Base-by-base conservation (phyloP, 2,329 filamentous ascomycete species). In the Claviceps sp. region DNA sequence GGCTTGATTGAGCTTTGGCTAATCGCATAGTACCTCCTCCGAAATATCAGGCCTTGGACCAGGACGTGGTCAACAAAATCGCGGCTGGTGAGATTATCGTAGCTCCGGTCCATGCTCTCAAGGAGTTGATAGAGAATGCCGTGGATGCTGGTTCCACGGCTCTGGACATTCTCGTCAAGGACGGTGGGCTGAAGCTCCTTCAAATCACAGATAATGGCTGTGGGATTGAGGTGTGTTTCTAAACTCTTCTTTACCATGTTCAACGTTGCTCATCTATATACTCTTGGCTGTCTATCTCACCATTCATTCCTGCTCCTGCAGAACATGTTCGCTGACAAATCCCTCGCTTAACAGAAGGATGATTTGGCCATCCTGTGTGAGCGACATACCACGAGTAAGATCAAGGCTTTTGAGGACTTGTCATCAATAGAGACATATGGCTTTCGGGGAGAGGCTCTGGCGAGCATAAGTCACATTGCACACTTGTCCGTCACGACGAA, bases 41-140 rank as follows among this genome's bases (percentile, higher is more conserved):
- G 13, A 45, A 29, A 5, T 26, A 37, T 14, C 48, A 95, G 83
- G 86, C 91, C 14, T 78, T 98, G 26, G 87, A 95, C 61, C 83
- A 86, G 56, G 85, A 93, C 70, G 93, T 98, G 22, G 86, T 98
- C 58, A 98, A 97, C 74, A 98, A 97, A 67, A 98, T 98, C 59
- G 93, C 93, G 1, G 93, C 93, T 0, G 93, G 93, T 20, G 93
- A 98, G 67, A 98, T 98, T 61, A 98, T 98, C 54, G 89, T 98
- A 47, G 91, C 93, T 2, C 94, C 93, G 0, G 89, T 96, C 29
- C 88, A 98, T 67, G 93, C 94, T 3, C 69, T 98, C 52, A 98
- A 98, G 68, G 93, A 98, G 66, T 73, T 98, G 48, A 89, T 98
- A 13, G 93, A 98, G 66, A 98, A 98, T 61, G 85, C 93, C 4